Evolutionary conservation across 257 asterid genomes (phyloP), one percentile per base, ranked within the genome.

Genomic region (Petrea volubilis): DNA sequence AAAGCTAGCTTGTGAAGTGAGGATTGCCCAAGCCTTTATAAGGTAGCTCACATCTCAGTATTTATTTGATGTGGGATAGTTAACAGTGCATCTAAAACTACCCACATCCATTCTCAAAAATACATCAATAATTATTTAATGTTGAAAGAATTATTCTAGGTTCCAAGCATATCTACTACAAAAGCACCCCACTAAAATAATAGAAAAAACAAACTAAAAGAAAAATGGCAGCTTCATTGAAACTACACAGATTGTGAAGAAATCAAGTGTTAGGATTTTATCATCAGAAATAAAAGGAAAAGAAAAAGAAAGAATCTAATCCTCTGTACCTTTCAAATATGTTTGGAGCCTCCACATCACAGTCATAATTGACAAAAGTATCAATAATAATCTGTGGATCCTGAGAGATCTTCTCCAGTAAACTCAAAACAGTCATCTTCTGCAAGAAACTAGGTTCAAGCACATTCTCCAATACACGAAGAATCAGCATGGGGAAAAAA

Each of bases 341-440:
- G 84, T 95, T 95, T 34, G 99, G 99, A 78, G 99, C 95, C 74
- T 95, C 99, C 79, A 95, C 90, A 78, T 95, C 99, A 78, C 99
- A 92, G 69, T 94, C 98, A 73, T 95, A 95, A 84, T 95, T 95
- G 81, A 95, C 96, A 84, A 92, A 95, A 67, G 84, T 78, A 79
- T 95, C 99, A 53, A 95, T 74, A 59, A 90, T 79, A 74, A 95
- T 75, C 85, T 85, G 97, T 23, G 99, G 70, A 81, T 95, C 98
- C 78, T 86, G 87, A 56, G 95, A 88, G 67, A 88, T 80, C 78
- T 81, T 88, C 79, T 91, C 98, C 82, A 95, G 81, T 81, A 95
- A 73, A 82, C 84, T 84, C 80, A 95, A 79, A 83, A 92, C 83
- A 36, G 98, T 88, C 98, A 95, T 92, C 96, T 95, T 95, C 81